These are phyloP conservation scores for Plasmodium billcollinsi DNA, from an alignment of 169 alveolate species.

Conservation along the genomic window DNA sequence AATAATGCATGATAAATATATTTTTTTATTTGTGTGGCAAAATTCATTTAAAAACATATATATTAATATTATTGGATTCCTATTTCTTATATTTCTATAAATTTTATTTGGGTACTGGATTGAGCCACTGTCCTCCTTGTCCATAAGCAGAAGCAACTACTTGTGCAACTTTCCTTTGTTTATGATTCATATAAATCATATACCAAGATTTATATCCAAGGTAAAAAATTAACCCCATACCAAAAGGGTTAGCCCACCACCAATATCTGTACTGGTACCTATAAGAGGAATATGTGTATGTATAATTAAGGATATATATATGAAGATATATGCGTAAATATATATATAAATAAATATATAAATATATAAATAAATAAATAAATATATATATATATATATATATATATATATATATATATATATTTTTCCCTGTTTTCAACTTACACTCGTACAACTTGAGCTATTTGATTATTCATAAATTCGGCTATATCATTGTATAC, in stretches of 20 bases:
- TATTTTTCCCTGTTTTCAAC: neutral
- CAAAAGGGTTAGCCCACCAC: conserved; percentile 94
- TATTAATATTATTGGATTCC: too few relatives aligned
- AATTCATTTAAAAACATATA: too few relatives aligned
- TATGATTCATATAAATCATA: conserved; percentile 90
- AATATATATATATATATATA: neutral
- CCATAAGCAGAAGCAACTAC: conserved; percentile 92
- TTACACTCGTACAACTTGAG: conserved; percentile 84
- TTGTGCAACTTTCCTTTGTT: conserved; percentile 91
- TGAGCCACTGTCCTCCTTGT: conserved; percentile 93
- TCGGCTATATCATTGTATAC: conserved; percentile 79
- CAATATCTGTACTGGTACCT: conserved; percentile 87
- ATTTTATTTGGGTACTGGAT: conserved; percentile 89
- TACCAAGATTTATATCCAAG: conserved; percentile 89
- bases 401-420: neutral
- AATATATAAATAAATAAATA: neutral
- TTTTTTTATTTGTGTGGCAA: too few relatives aligned
- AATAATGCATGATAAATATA: too few relatives aligned
- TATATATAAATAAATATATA: neutral
- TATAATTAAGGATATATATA: neutral
- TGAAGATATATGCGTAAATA: neutral
- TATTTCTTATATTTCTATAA: too few relatives aligned
- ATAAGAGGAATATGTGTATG: conserved; percentile 2
- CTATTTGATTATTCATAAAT: conserved; percentile 82
- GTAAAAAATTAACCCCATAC: conserved; percentile 89